These are phyloP conservation scores for Venturia nashicola DNA, from an alignment of 2,329 filamentous ascomycete species.

Conservation along the genomic window DNA sequence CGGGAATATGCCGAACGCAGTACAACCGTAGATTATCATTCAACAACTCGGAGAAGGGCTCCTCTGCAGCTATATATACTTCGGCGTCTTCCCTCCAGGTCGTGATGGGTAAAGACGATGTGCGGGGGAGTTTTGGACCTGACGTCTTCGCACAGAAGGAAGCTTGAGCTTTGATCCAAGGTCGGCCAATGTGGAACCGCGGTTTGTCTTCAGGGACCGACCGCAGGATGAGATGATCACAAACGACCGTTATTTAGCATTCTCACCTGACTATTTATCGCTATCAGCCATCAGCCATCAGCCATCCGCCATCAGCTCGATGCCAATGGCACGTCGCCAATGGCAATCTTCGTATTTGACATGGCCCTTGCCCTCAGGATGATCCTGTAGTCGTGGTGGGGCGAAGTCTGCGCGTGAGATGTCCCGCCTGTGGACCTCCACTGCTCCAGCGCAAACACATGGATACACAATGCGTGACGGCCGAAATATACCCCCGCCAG, in stretches of 20 bases:
- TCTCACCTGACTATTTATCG: neutral
- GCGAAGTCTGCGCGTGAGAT: neutral
- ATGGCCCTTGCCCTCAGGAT: neutral
- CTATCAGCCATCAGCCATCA: too few species aligned
- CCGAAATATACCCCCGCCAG: neutral
- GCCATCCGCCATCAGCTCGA: too few species aligned
- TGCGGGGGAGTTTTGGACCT: neutral
- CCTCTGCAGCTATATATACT: neutral
- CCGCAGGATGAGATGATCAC: neutral
- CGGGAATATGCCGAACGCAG: neutral
- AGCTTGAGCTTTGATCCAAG: neutral
- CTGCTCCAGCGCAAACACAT: neutral
- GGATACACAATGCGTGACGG: neutral
- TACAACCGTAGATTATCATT: neutral
- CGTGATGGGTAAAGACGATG: neutral
- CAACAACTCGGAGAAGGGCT: neutral
- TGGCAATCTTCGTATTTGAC: neutral
- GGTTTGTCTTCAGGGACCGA: neutral
- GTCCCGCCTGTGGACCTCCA: neutral
- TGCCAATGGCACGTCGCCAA: neutral
- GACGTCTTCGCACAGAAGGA: slow-evolving; percentile 4
- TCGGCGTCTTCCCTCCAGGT: neutral
- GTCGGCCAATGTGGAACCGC: neutral
- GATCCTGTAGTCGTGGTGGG: neutral
- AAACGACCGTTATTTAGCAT: neutral